These are phyloP conservation scores for Camptophora hylomeconis DNA, from an alignment of 2,329 filamentous ascomycete species.

Conservation along the genomic window DNA sequence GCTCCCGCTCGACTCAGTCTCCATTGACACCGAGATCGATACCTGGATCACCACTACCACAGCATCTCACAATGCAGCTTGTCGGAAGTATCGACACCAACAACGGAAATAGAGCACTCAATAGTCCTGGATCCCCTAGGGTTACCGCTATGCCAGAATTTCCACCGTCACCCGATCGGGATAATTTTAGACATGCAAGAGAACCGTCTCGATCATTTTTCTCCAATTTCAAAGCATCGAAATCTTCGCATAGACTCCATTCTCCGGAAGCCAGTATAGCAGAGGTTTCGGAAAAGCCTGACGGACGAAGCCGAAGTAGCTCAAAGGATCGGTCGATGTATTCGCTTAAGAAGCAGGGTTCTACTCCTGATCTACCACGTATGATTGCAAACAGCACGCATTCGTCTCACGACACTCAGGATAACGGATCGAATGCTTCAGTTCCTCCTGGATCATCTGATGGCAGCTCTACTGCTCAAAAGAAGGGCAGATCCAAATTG, in stretches of 20 bases:
- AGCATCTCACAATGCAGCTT: constrained; percentile 6
- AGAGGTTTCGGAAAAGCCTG: constrained; percentile 18
- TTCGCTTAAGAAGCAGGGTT: constrained; percentile 26
- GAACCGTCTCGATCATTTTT: constrained; percentile 35
- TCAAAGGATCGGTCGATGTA: constrained; percentile 29
- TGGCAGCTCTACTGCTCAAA: constrained; percentile 15
- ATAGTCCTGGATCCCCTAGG: constrained; percentile 25
- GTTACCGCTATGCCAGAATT: constrained; percentile 33
- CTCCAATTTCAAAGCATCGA: constrained; percentile 33
- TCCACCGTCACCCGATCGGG: constrained; percentile 26
- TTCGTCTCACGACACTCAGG: no score
- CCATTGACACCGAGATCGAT: constrained; percentile 12
- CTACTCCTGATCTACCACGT: constrained; percentile 28
- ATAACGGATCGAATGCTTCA: constrained; percentile 4
- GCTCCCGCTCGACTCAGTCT: constrained; percentile 15
- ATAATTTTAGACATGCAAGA: constrained; percentile 30
- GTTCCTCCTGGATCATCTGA: constrained; percentile 3
- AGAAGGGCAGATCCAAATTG: constrained; percentile 32
- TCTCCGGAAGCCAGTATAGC: constrained; percentile 26
- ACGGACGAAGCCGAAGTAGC: constrained; percentile 26
- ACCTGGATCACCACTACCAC: constrained; percentile 10
- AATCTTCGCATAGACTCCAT: constrained; percentile 29
- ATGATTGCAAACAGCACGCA: constrained; percentile 17
- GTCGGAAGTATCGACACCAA: no score
- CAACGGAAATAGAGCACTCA: no score